Conservation (phyloP, 106 monocot species). For the Alisma plantagoaquatica region DNA sequence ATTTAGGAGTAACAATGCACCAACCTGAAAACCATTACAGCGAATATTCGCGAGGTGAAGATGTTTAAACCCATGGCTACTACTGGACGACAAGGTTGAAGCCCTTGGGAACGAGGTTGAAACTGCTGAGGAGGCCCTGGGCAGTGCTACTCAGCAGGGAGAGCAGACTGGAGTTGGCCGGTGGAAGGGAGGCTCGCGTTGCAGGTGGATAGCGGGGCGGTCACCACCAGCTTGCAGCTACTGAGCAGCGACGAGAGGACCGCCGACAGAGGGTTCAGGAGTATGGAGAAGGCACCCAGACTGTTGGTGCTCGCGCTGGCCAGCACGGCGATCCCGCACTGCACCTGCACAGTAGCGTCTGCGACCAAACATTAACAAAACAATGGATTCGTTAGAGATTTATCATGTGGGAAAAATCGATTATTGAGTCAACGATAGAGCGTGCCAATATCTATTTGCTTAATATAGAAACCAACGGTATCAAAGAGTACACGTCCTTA, state of each 20-base stretch:
- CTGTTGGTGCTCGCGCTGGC: conserved; percentile 27
- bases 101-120: conserved; percentile 8
- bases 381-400: too few species aligned
- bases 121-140: conserved; percentile 16
- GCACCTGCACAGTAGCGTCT: conserved; percentile 48
- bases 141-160: conserved; percentile 11
- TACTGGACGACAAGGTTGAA: conserved; percentile 21
- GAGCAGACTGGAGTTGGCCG: conserved; percentile 20
- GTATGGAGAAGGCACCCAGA: conserved; percentile 25
- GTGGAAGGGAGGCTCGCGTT: conserved; percentile 13
- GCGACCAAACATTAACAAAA: conserved; percentile 2
- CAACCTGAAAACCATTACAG: too few species aligned
- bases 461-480: too few species aligned
- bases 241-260: conserved; percentile 27
- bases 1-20: too few species aligned
- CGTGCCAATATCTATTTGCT: background rate
- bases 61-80: too few species aligned
- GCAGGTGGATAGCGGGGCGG: conserved; percentile 38
- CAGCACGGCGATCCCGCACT: conserved; percentile 22
- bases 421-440: background rate
- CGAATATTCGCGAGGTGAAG: too few species aligned
- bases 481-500: too few species aligned
- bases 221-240: conserved; percentile 32
- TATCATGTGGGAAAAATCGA: too few species aligned
- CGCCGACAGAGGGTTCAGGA: conserved; percentile 6